Conservation (phyloP, 345 rosid species). For the Boechera stricta region DNA sequence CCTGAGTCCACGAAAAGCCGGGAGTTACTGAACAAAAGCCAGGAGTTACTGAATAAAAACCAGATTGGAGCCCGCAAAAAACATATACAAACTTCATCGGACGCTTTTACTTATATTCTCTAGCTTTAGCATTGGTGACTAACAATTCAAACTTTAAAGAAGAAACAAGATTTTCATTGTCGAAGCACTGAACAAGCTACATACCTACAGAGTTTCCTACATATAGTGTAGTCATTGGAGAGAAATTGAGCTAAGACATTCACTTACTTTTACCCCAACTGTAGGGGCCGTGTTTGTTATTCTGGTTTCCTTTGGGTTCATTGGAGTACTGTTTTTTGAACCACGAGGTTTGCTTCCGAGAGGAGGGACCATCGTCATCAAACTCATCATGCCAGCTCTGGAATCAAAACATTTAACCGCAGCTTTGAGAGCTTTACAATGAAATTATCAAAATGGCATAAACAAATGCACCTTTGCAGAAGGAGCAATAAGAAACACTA, state of each 20-base stretch:
- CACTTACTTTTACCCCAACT: conserved; percentile 63
- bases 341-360: conserved; percentile 65
- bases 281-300: conserved; percentile 49
- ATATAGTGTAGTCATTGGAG: neutral
- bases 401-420: conserved; percentile 15
- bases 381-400: conserved; percentile 65
- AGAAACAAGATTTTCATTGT: neutral
- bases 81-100: conserved; percentile 11
- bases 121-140: conserved; percentile 1
- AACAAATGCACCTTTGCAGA: conserved; percentile 4
- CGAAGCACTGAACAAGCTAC: conserved; percentile 17
- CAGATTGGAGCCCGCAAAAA: neutral
- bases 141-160: neutral
- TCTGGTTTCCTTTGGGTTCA: conserved; percentile 51
- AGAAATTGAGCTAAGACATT: conserved; percentile 5
- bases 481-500: conserved; percentile 18
- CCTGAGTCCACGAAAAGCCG: neutral
- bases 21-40: neutral
- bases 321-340: conserved; percentile 55
- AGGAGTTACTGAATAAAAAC: neutral
- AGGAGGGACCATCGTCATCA: conserved; percentile 50
- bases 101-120: conserved; percentile 1
- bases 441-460: neutral
- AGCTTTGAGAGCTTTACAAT: conserved; percentile 4
- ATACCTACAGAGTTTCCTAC: neutral